Evolutionary conservation across 2,329 filamentous ascomycete genomes (phyloP), one percentile per base, ranked within the genome.

Genomic region (Pseudopyricularia javanii): DNA sequence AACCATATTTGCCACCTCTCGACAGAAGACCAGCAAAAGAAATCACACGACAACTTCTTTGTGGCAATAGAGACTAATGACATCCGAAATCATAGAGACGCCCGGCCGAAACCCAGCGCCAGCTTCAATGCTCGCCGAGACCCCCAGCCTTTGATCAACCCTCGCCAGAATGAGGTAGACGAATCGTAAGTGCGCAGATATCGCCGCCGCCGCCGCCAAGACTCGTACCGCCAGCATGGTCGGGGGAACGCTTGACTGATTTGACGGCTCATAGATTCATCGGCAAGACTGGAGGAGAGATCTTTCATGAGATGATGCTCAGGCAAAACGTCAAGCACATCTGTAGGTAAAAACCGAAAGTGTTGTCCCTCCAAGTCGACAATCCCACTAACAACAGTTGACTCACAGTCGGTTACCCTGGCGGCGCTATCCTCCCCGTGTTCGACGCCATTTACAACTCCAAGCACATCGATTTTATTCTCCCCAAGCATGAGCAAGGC

Each of bases 361-460:
- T 8, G n/a, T 5, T 11, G 17, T 17, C 20, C 48, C 32, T 52
- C 45, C 17, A 40, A 34, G 47, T 35, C 33, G 7, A 32, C n/a
- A 8, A 14, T 12, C n/a, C 9, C 5, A 12, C 14, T 28, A n/a
- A 32, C 20, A n/a, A 30, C 48, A 15, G 20, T 24, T 40, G 49
- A 24, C 4, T 51, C 54, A 55, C 57, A 88, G 84, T 91, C 64
- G 86, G 86, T 56, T 97, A 97, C 72, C 88, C 91, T 59, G 91
- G 91, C 63, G 91, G 93, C 66, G 91, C 93, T 59, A 97, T 97
- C 71, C 83, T 97, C 34, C 93, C 93, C 62, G 91, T 97, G 45
- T 97, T 96, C 74, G 93, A 98, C 69, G 93, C 93, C 64, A 97
- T 98, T 66, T 95, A 95, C 79, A 95, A 96, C 75, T 97, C 91